phyloP scores from a whole-genome alignment of 2,329 filamentous ascomycete genomes.

The Fusarium napiforme region DNA sequence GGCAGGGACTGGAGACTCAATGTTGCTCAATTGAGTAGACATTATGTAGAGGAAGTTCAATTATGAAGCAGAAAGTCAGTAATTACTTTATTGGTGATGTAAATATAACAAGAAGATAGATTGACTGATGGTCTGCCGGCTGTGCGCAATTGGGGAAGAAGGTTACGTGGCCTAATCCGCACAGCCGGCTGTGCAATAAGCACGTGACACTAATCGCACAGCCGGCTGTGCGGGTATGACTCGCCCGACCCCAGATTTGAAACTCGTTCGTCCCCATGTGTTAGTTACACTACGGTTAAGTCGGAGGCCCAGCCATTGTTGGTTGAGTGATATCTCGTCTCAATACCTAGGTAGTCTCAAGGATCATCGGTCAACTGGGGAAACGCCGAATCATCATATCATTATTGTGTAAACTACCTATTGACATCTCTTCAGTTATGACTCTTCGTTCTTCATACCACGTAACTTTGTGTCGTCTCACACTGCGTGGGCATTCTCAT shows the following conservation, averaged over 20 bases:
- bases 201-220: too few relatives aligned
- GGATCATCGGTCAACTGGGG: not conserved
- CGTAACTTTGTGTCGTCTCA: not conserved
- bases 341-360: not conserved
- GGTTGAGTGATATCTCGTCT: not conserved
- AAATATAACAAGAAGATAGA: too few relatives aligned
- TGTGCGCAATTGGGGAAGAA: too few relatives aligned
- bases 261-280: slow-evolving; percentile 18
- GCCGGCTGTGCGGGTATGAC: too few relatives aligned
- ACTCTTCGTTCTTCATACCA: slow-evolving; percentile 5
- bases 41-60: too few relatives aligned
- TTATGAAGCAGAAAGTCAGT: too few relatives aligned
- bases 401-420: not conserved
- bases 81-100: too few relatives aligned
- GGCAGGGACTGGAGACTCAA: too few relatives aligned
- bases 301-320: not conserved
- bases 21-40: too few relatives aligned
- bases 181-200: too few relatives aligned
- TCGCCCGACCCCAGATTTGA: slow-evolving; percentile 45
- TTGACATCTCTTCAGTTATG: not conserved
- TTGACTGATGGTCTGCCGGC: too few relatives aligned
- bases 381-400: slow-evolving; percentile 1
- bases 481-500: not conserved
- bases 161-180: too few relatives aligned
- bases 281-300: not conserved